Evolutionary conservation across 2,329 filamentous ascomycete species (phyloP).

Genomic region (Aspergillus persii): DNA sequence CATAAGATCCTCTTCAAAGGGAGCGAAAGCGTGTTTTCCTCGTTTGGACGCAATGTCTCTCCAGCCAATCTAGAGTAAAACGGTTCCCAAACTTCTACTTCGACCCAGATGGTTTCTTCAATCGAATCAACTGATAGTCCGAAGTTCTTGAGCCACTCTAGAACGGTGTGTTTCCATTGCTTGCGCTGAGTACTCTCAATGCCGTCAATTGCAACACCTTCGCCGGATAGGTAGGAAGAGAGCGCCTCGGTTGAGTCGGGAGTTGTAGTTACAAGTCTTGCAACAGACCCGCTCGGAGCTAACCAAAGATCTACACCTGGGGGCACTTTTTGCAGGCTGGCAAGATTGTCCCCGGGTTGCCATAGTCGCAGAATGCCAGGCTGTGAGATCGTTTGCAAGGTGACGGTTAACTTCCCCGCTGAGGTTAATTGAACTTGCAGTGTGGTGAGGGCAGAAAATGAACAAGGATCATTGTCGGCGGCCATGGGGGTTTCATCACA

Average conservation of each 20-base stretch:
- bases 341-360: conserved; percentile 17
- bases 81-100: conserved; percentile 42
- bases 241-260: conserved; percentile 19
- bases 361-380: conserved; percentile 34
- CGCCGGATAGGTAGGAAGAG: conserved; percentile 18
- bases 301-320: conserved; percentile 40
- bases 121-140: conserved; percentile 31
- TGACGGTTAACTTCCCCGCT: conserved; percentile 36
- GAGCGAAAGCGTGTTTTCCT: conserved; percentile 27
- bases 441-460: conserved; percentile 33
- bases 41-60: conserved; percentile 28
- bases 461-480: conserved; percentile 24
- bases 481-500: conserved; percentile 29
- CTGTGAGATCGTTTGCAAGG: conserved; percentile 37
- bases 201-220: conserved; percentile 11
- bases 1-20: conserved; percentile 44
- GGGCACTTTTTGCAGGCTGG: conserved; percentile 17
- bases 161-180: conserved; percentile 38
- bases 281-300: conserved; percentile 39
- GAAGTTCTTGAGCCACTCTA: conserved; percentile 38
- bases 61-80: conserved; percentile 38
- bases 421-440: conserved; percentile 38
- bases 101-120: conserved; percentile 38
- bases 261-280: conserved; percentile 31
- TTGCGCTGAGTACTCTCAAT: conserved; percentile 18